Evolutionary conservation across 1,284 basidiomycete genomes (phyloP), one percentile per base, ranked within the genome.

Genomic region (Leucoagaricus sp.): DNA sequence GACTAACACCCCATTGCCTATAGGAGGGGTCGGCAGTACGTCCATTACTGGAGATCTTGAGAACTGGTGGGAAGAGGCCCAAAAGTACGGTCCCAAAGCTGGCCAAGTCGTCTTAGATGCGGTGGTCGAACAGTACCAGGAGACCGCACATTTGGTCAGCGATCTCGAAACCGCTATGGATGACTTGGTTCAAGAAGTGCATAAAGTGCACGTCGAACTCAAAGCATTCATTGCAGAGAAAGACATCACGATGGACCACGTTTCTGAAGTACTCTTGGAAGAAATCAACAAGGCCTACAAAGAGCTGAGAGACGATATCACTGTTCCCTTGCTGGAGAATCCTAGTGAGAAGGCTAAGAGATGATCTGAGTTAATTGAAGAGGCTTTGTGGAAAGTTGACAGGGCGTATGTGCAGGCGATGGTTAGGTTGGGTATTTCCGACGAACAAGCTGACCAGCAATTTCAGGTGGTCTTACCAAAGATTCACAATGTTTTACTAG

Each of bases 301-400:
- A 7, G 55, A 67, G 31, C 47, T 63, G 15, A 47, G 64, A 44
- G 55, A 48, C 0, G 64, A 67, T 54, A 65, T 71, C 49, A 13
- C 49, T 12, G 52, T 61, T 12, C 64, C 64, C 1, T 60, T 67
- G 1, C 58, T 64, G 6, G 69, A 67, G 21, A 59, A 66, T 34
- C 38, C 64, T 21, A 65, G 63, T 15, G 63, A 68, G 5, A 56
- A 63, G 8, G 65, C 69, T 50, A 57, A 61, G 45, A 49, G 62
- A 7, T 61, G 67, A 1, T 58, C 54, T 10, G 45, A 26, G 9
- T 58, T 63, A 9, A 56, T 69, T 10, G 19, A 26, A 7, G 49
- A 41, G n/a, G 59, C 57, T 7, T 55, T 72, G 23, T 58, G 61
- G 12, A 62, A 66, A 53, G 58, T 65, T 6, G 65, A 65, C 15